Evolutionary conservation across 805 yeast genomes (phyloP).

Genomic region (Metschnikowia baotianmanensis): DNA sequence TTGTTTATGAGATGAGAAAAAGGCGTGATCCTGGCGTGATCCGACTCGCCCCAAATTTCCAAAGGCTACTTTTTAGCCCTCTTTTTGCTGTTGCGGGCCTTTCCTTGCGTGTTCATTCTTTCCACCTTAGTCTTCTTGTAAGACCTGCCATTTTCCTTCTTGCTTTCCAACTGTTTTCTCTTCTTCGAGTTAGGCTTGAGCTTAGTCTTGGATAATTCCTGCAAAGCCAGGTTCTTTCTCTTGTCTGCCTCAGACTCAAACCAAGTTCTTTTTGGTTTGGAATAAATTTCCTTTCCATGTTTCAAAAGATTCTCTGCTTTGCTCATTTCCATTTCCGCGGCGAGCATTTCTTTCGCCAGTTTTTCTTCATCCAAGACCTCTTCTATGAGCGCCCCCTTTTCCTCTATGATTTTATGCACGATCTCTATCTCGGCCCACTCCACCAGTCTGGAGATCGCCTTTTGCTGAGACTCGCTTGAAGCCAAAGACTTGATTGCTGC

Average conservation of each 20-base stretch:
- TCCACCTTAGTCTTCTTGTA: slow-evolving; percentile 82
- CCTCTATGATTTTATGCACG: slow-evolving; percentile 57
- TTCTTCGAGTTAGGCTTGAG: slow-evolving; percentile 63
- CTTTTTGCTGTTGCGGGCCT: slow-evolving; percentile 17
- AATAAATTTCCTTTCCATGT: slow-evolving; percentile 75
- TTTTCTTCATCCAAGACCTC: slow-evolving; percentile 88
- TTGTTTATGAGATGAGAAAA: too few relatives aligned
- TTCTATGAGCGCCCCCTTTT: slow-evolving; percentile 57
- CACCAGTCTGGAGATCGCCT: slow-evolving; percentile 86
- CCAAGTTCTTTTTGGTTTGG: slow-evolving; percentile 97
- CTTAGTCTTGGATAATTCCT: slow-evolving; percentile 46
- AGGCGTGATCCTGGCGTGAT: too few relatives aligned
- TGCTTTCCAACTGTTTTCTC: slow-evolving; percentile 66
- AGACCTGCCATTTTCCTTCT: slow-evolving; percentile 52
- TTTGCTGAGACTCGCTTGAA: slow-evolving; percentile 32
- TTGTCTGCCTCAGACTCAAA: slow-evolving; percentile 66
- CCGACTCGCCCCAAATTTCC: too few relatives aligned
- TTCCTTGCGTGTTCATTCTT: slow-evolving; percentile 38
- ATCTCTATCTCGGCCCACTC: slow-evolving; percentile 84
- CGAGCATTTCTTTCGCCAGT: slow-evolving; percentile 77
- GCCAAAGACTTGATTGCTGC: slow-evolving; percentile 74
- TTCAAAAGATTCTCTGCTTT: slow-evolving; percentile 83
- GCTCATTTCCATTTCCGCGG: slow-evolving; percentile 86
- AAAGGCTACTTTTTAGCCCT: slow-evolving; percentile 12
- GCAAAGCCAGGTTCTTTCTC: slow-evolving; percentile 38